Evolutionary conservation across 2,329 filamentous ascomycete species (phyloP).

Genomic region (Scedosporium dehoogii): DNA sequence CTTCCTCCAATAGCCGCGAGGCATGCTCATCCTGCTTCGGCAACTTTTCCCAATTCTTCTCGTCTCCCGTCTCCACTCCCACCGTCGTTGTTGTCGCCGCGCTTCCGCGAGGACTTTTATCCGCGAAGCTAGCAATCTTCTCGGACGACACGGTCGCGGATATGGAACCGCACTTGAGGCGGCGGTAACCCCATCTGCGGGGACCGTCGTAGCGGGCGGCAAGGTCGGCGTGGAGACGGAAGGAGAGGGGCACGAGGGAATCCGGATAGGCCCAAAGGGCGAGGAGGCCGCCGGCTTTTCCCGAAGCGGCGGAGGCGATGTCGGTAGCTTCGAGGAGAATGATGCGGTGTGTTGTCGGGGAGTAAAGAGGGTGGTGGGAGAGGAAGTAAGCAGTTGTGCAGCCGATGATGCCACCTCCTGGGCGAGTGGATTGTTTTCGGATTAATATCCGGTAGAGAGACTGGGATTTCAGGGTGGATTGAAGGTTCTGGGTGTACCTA

Average conservation of each 20-base stretch:
- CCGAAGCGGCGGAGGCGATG: conserved; percentile 85
- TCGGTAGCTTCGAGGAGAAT: conserved; percentile 78
- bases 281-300: conserved; percentile 86
- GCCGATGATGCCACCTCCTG: conserved; percentile 88
- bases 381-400: conserved; percentile 86
- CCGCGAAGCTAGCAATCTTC: conserved; percentile 20
- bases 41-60: conserved; percentile 49
- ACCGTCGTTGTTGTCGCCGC: conserved; percentile 7
- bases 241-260: conserved; percentile 77
- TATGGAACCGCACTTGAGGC: conserved; percentile 60
- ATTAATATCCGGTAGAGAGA: neutral
- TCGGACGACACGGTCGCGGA: conserved; percentile 25
- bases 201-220: conserved; percentile 74
- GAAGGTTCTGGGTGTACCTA: conserved; percentile 25
- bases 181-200: conserved; percentile 77
- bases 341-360: conserved; percentile 64
- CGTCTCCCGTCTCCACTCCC: conserved; percentile 12
- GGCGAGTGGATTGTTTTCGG: neutral
- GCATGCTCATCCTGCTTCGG: conserved; percentile 48
- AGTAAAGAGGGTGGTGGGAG: conserved; percentile 73
- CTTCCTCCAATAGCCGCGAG: conserved; percentile 37
- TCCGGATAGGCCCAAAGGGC: conserved; percentile 86
- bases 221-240: conserved; percentile 70
- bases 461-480: conserved; percentile 5
- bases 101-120: conserved; percentile 13